These are phyloP conservation scores for Bromus sterilis DNA, from an alignment of 176 grass and related monocot genomes.

Conservation along the genomic window DNA sequence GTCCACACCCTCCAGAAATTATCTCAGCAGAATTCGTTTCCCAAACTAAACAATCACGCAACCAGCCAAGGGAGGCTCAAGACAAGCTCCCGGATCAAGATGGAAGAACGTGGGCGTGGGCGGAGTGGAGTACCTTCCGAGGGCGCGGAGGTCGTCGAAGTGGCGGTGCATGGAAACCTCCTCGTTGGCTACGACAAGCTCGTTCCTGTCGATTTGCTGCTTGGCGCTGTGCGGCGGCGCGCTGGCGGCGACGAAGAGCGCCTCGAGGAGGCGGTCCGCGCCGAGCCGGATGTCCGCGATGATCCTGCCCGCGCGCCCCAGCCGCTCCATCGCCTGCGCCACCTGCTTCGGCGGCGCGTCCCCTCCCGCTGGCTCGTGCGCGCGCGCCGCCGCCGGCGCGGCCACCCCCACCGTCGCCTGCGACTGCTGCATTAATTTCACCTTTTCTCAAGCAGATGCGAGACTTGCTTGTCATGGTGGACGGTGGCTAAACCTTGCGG, in stretches of 20 bases:
- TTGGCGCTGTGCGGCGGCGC: constrained; percentile 20
- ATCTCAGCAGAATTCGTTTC: neutral
- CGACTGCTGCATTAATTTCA: constrained; percentile 31
- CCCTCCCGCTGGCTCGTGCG: neutral
- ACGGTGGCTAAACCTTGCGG: neutral
- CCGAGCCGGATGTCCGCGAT: constrained; percentile 89
- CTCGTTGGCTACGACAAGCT: constrained; percentile 36
- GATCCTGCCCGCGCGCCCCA: constrained; percentile 56
- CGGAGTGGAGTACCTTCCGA: constrained; percentile 43
- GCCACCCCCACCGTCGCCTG: neutral
- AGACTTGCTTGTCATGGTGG: neutral
- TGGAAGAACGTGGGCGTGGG: neutral
- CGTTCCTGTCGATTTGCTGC: constrained; percentile 34
- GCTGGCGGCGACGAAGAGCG: constrained; percentile 52
- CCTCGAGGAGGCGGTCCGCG: constrained; percentile 86
- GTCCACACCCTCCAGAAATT: neutral
- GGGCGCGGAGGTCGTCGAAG: constrained; percentile 78
- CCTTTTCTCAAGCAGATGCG: neutral
- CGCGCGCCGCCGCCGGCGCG: neutral
- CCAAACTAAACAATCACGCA: neutral
- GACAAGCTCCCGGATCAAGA: neutral
- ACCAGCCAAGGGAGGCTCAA: neutral
- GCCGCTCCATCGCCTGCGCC: constrained; percentile 90
- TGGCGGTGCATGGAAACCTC: constrained; percentile 75
- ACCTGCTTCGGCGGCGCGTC: constrained; percentile 98